Evolutionary conservation across 2,329 filamentous ascomycete species (phyloP).

Genomic region (Fusarium oxysporum): DNA sequence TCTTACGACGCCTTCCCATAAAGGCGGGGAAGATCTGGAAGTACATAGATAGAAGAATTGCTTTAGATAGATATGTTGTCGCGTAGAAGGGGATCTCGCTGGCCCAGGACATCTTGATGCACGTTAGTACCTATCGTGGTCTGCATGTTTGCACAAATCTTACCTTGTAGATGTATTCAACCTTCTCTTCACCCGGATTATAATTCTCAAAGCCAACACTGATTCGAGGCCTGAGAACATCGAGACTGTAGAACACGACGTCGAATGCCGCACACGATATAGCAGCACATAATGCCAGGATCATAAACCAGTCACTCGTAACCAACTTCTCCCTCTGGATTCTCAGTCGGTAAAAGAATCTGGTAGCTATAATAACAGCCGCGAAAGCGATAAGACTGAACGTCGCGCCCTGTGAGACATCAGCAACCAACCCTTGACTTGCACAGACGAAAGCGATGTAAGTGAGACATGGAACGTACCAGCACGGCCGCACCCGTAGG

Average conservation of each 20-base stretch:
- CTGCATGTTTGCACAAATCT: accelerated
- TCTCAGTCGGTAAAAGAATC: constrained; percentile 22
- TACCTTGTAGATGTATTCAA: constrained; percentile 37
- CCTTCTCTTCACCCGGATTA: constrained; percentile 1
- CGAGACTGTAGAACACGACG: constrained; percentile 6
- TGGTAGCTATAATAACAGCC: constrained; percentile 3
- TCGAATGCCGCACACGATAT: constrained; percentile 21
- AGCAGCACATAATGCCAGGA: constrained; percentile 16
- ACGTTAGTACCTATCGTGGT: background rate
- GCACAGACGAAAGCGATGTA: background rate
- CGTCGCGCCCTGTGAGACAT: constrained; percentile 2
- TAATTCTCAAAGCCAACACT: constrained; percentile 27
- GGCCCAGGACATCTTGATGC: constrained; percentile 27
- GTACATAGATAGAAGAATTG: constrained; percentile 21
- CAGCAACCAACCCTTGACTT: background rate
- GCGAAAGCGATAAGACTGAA: constrained; percentile 17
- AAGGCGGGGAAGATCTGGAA: constrained; percentile 24
- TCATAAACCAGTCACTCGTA: constrained; percentile 26
- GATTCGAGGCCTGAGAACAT: constrained; percentile 25
- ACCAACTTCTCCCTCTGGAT: constrained; percentile 18
- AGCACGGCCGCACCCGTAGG: constrained; percentile 17
- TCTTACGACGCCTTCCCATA: constrained; percentile 25
- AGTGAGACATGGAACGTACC: constrained; percentile 6
- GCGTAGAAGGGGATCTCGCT: constrained; percentile 34
- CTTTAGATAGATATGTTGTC: constrained; percentile 27